Percentiles rank a stretch among this genome's conserved stretches.
phyloP scores from a whole-genome alignment of 2,329 filamentous ascomycete genomes.

The Neofusicoccum cordaticola region DNA sequence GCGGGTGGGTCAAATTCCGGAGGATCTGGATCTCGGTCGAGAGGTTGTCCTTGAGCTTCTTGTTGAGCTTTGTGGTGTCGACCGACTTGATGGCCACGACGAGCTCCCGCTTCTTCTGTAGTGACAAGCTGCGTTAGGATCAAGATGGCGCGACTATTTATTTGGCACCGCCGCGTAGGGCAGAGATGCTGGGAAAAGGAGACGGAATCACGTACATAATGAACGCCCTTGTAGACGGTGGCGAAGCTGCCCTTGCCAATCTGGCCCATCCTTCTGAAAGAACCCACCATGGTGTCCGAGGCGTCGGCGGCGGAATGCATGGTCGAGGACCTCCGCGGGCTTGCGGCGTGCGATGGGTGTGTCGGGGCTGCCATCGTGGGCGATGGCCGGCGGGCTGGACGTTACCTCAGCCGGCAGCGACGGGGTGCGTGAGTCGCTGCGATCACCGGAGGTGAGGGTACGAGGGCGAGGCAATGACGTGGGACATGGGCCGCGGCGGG shows the following conservation, averaged over 20 bases:
- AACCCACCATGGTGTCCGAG: conserved; percentile 55
- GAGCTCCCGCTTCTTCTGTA: conserved; percentile 70
- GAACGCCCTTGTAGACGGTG: conserved; percentile 83
- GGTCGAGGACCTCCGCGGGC: conserved; percentile 11
- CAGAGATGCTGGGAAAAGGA: neutral
- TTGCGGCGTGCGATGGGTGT: conserved; percentile 9
- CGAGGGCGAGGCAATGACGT: conserved; percentile 8
- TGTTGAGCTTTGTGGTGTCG: conserved; percentile 83
- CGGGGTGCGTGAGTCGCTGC: conserved; percentile 5
- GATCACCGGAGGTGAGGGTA: conserved; percentile 17
- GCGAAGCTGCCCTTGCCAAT: conserved; percentile 98
- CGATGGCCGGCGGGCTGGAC: conserved; percentile 1
- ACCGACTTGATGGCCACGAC: conserved; percentile 98
- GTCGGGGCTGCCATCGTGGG: conserved; percentile 14
- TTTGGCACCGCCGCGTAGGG: neutral
- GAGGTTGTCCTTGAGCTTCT: conserved; percentile 94
- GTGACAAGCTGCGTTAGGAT: conserved; percentile 9
- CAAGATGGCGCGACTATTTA: conserved; percentile 3
- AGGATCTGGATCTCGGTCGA: conserved; percentile 95
- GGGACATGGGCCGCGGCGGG: conserved; percentile 16
- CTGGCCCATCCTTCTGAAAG: conserved; percentile 79
- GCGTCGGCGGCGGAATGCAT: conserved; percentile 7
- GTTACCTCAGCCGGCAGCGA: conserved; percentile 12
- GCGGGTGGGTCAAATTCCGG: conserved; percentile 87
- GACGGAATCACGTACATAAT: conserved; percentile 63